Base-by-base conservation (phyloP, 1,284 basidiomycete species). In the Ustilago nuda region DNA sequence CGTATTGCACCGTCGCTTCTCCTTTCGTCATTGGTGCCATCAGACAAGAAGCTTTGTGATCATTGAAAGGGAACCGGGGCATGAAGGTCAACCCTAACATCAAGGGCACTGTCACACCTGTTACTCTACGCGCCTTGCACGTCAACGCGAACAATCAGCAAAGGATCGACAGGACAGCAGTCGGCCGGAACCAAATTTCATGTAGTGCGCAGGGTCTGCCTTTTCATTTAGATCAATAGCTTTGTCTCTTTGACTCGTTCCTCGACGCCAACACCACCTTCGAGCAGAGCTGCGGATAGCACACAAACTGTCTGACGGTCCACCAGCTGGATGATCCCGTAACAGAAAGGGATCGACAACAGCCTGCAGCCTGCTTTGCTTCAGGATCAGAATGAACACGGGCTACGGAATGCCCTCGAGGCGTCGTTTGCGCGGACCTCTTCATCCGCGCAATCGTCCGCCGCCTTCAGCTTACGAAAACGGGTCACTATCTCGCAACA, bases 351-450 rank as follows among this genome's bases (percentile, higher is more conserved):
- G 27, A 17, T 36, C 8, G 13, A 46, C 7, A 23, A 9, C 6
- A n/a, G 13, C 30, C 17, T 15, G 32, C 43, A 12, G 35, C n/a
- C 45, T 33, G 23, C 13, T 39, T 51, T 11, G 15, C 43, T 3
- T 19, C 4, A 27, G 23, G 23, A 27, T 27, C 56, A 54, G 27
- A 13, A 76, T 76, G 72, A 76, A 76, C 39, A 67, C 64, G 8
- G 68, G 72, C 27, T 76, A 76, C 43, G 68, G 68, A 15, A 65
- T 76, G 61, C 72, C 72, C 6, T 66, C 68, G 11, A 56, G 72
- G 59, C 64, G 72, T 35, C 56, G 61, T 13, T 8, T 67, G 37
- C 64, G 72, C 6, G 72, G 64, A 27, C 68, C 72, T 1, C 68
- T 76, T 23, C 72, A 76, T 45, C 64, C 68, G 9, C 68, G 57